Conservation (phyloP, 1,284 basidiomycete genomes). For the Fomes fomentarius region DNA sequence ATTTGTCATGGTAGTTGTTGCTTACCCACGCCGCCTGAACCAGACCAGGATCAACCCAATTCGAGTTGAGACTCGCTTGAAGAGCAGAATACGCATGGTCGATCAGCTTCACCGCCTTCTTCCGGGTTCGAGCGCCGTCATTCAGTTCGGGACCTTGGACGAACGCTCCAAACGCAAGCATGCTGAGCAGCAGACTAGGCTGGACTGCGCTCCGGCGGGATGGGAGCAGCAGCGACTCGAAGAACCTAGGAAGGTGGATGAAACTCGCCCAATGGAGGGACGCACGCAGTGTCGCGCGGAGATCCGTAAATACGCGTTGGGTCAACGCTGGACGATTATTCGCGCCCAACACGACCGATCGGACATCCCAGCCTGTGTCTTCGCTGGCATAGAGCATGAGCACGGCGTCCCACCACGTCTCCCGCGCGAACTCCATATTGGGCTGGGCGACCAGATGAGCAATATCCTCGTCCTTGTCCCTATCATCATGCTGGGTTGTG, state of each 20-base stretch:
- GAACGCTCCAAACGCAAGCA: conserved; percentile 66
- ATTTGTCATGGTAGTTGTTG: not conserved
- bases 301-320: conserved; percentile 52
- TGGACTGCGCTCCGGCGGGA: conserved; percentile 56
- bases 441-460: conserved; percentile 36
- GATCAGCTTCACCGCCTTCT: conserved; percentile 57
- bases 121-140: conserved; percentile 42
- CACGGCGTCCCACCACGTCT: conserved; percentile 78
- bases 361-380: conserved; percentile 17
- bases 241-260: conserved; percentile 69
- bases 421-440: conserved; percentile 62
- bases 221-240: conserved; percentile 58
- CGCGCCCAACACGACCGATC: conserved; percentile 33
- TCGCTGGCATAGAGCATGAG: conserved; percentile 54
- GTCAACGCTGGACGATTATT: conserved; percentile 48
- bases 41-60: conserved; percentile 70
- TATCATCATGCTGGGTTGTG: not conserved
- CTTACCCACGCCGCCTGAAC: conserved; percentile 75
- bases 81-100: conserved; percentile 69
- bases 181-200: conserved; percentile 63
- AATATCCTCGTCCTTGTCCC: not conserved
- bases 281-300: conserved; percentile 62
- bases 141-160: conserved; percentile 69
- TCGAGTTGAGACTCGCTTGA: conserved; percentile 67
- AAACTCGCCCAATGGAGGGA: conserved; percentile 75